Conservation (phyloP, 805 yeast genomes). For the Starmera pachycereana region DNA sequence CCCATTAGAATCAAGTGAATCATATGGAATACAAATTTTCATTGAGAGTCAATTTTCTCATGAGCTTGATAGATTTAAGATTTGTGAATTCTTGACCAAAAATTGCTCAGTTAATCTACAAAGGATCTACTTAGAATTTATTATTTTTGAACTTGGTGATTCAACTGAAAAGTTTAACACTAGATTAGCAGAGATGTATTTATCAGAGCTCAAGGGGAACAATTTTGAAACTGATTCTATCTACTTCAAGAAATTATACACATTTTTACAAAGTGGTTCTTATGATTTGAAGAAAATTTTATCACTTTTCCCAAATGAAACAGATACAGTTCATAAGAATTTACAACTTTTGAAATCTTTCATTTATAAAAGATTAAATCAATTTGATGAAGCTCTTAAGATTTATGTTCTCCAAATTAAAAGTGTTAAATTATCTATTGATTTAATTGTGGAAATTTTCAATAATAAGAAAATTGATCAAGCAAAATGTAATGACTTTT, state of each 20-base stretch:
- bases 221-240: constrained; percentile 4
- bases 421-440: constrained; percentile 48
- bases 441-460: constrained; percentile 46
- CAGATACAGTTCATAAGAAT: not conserved
- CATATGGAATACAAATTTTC: constrained; percentile 41
- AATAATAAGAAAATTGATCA: constrained; percentile 15
- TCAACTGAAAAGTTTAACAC: constrained; percentile 29
- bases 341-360: constrained; percentile 39
- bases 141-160: constrained; percentile 31
- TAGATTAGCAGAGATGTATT: constrained; percentile 34
- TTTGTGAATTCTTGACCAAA: constrained; percentile 39
- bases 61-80: constrained; percentile 40
- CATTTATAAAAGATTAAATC: constrained; percentile 47
- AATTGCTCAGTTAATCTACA: constrained; percentile 20
- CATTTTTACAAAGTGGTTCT: constrained; percentile 22
- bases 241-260: constrained; percentile 23
- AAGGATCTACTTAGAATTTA: constrained; percentile 41
- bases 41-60: constrained; percentile 54
- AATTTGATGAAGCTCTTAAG: constrained; percentile 53
- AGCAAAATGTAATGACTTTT: constrained; percentile 29
- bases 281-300: constrained; percentile 27
- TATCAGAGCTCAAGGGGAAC: constrained; percentile 19
- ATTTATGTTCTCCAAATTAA: constrained; percentile 47
- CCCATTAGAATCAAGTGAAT: constrained; percentile 30
- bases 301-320: constrained; percentile 20